These are phyloP conservation scores for Euphrasia confusa DNA, from an alignment of 257 asterid species.

Conservation along the genomic window DNA sequence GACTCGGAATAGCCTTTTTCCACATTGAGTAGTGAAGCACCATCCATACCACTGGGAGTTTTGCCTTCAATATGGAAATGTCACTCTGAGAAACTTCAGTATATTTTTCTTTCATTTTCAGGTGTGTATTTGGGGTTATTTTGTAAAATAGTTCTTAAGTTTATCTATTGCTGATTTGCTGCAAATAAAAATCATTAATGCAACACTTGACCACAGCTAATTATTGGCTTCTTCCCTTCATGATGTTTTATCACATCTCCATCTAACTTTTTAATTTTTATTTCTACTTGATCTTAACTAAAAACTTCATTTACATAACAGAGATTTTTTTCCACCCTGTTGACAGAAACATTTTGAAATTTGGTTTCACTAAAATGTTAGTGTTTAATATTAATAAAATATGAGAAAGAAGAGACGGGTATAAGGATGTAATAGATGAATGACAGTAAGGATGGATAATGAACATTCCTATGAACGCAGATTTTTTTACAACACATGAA, in stretches of 20 bases:
- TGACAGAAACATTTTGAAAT: neutral
- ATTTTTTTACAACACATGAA: conserved; percentile 16
- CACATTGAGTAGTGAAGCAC: neutral
- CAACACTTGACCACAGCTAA: neutral
- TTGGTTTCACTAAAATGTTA: neutral
- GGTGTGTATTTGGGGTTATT: too few relatives aligned
- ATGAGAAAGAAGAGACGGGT: conserved; percentile 18
- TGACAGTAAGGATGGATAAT: neutral
- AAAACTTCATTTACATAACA: neutral
- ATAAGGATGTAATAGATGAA: conserved; percentile 13
- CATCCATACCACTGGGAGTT: too few relatives aligned
- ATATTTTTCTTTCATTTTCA: too few relatives aligned
- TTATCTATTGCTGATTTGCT: neutral
- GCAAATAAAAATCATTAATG: conserved; percentile 5
- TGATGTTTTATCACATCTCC: conserved; percentile 3
- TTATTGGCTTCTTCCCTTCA: neutral
- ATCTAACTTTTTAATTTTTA: conserved; percentile 4
- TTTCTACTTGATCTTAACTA: conserved; percentile 15
- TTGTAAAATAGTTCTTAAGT: too few relatives aligned
- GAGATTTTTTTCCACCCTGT: neutral
- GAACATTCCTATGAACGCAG: neutral
- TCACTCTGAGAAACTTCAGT: too few relatives aligned
- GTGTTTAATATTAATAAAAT: neutral
- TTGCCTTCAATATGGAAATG: too few relatives aligned
- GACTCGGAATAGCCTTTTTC: neutral